Evolutionary conservation across 441 rosid species (phyloP).

Genomic region (Manihot esculenta): DNA sequence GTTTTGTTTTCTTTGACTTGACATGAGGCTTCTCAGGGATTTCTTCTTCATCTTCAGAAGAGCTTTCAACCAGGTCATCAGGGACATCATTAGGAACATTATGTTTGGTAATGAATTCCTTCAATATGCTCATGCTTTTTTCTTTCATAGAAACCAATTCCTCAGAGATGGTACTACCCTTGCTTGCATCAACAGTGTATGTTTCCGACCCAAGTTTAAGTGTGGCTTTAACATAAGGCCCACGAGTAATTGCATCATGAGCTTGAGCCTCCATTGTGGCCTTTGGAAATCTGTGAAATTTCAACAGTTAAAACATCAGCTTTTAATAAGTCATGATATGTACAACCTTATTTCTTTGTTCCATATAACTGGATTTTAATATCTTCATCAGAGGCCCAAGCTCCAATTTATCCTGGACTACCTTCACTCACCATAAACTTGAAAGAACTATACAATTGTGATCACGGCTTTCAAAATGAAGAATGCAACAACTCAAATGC

Average conservation of each 20-base stretch:
- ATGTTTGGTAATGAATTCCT: slow-evolving; percentile 72
- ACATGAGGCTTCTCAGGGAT: slow-evolving; percentile 38
- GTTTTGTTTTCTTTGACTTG: slow-evolving; percentile 61
- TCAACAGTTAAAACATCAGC: not conserved
- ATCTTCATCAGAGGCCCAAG: no score
- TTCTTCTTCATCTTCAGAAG: slow-evolving; percentile 49
- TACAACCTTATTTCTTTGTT: not conserved
- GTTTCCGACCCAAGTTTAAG: slow-evolving; percentile 59
- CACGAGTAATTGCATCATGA: slow-evolving; percentile 23
- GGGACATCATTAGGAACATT: slow-evolving; percentile 69
- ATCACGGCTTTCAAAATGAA: no score
- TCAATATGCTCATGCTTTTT: slow-evolving; percentile 62
- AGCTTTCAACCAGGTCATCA: slow-evolving; percentile 49
- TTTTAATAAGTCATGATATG: not conserved
- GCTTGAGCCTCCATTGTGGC: slow-evolving; percentile 46
- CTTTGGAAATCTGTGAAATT: slow-evolving; percentile 9
- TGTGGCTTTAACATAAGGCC: slow-evolving; percentile 38
- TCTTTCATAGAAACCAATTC: slow-evolving; percentile 70
- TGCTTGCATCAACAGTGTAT: slow-evolving; percentile 35
- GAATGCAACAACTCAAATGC: no score
- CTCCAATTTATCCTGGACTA: no score
- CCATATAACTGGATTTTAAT: no score
- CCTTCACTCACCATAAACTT: no score
- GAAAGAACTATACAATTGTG: no score
- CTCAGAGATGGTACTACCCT: slow-evolving; percentile 42